Conservation (phyloP, 768 basidiomycete genomes). For the Mycena rebaudengoi region DNA sequence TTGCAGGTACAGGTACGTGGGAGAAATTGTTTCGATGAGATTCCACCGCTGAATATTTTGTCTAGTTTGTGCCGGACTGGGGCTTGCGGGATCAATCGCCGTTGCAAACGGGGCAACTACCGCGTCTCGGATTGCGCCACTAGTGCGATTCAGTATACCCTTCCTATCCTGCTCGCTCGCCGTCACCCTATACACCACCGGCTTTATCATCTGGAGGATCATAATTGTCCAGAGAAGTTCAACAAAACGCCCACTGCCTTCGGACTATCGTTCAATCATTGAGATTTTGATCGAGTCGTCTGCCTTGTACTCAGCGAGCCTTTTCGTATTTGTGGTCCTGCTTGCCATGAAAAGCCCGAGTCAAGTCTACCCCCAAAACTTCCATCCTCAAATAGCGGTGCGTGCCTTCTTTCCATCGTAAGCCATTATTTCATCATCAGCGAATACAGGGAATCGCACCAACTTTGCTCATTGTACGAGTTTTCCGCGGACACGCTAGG, state of each 20-base stretch:
- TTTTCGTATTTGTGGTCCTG: conserved; percentile 32
- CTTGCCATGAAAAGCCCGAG: conserved; percentile 34
- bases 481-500: background rate
- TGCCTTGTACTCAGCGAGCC: conserved; percentile 4
- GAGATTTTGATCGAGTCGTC: conserved; percentile 10
- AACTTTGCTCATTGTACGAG: background rate
- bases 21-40: background rate
- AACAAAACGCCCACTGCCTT: conserved; percentile 32
- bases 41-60: background rate
- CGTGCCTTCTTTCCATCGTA: background rate
- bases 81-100: conserved; percentile 4
- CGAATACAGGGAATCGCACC: background rate
- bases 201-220: conserved; percentile 14
- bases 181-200: conserved; percentile 4
- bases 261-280: conserved; percentile 18
- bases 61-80: conserved; percentile 8
- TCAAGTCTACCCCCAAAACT: conserved; percentile 36
- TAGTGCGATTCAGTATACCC: conserved; percentile 3
- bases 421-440: background rate
- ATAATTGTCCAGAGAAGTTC: conserved; percentile 34
- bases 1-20: conserved; percentile 11
- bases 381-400: conserved; percentile 21
- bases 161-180: background rate
- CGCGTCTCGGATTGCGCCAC: background rate
- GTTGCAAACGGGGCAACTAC: background rate